These are phyloP conservation scores for Colletotrichum phormii DNA, from an alignment of 2,329 filamentous ascomycete genomes.

Conservation along the genomic window DNA sequence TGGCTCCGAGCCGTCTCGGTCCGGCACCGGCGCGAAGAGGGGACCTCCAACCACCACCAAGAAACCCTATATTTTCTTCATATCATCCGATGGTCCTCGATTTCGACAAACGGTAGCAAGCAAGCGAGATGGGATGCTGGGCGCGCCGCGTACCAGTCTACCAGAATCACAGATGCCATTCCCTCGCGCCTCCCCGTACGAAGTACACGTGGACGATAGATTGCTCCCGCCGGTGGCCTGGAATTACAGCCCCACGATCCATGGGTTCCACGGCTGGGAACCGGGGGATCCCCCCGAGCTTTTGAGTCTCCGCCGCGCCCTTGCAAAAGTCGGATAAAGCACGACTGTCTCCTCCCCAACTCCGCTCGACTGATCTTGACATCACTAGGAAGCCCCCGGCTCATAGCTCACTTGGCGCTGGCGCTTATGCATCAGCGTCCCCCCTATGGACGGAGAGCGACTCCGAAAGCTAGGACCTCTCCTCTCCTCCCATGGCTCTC, in stretches of 20 bases:
- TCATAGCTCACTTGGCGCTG: constrained; percentile 19
- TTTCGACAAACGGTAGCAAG: neutral
- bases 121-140: constrained; percentile 7
- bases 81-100: neutral
- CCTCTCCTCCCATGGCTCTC: neutral
- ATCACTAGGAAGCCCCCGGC: constrained; percentile 26
- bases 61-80: neutral
- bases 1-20: constrained; percentile 17
- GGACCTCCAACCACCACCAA: neutral
- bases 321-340: constrained; percentile 18
- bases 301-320: neutral
- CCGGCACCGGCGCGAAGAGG: constrained; percentile 16
- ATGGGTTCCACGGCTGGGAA: constrained; percentile 12
- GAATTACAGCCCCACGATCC: constrained; percentile 22
- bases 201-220: constrained; percentile 29
- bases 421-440: constrained; percentile 24
- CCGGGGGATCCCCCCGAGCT: neutral
- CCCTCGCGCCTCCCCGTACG: neutral
- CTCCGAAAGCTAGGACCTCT: constrained; percentile 26
- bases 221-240: constrained; percentile 25
- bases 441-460: constrained; percentile 23
- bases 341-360: constrained; percentile 20
- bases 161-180: neutral
- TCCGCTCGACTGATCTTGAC: constrained; percentile 33
- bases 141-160: constrained; percentile 1